A percentile compares a stretch with the other conserved stretches of the same genome.
These are phyloP conservation scores for Podaxis carcinomalis DNA, from an alignment of 768 basidiomycete genomes.

Conservation along the genomic window DNA sequence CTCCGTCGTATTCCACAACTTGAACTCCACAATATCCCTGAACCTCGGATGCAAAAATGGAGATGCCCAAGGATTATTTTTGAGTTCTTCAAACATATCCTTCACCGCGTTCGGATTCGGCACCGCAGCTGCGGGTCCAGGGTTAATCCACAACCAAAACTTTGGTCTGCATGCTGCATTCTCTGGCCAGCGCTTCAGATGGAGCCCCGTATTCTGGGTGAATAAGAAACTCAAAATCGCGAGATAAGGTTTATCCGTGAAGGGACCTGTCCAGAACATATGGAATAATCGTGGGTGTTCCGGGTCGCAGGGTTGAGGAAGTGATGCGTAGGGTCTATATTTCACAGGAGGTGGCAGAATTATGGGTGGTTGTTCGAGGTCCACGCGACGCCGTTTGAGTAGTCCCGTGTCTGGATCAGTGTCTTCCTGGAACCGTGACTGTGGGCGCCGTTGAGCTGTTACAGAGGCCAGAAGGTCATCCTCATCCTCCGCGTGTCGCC, in stretches of 20 bases:
- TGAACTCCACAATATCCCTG: conserved; percentile 90
- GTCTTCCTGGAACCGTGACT: conserved; percentile 12
- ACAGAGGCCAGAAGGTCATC: conserved; percentile 29
- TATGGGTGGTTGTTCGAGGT: conserved; percentile 56
- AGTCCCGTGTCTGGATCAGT: conserved; percentile 52
- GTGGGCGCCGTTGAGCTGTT: background rate
- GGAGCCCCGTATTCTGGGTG: conserved; percentile 90
- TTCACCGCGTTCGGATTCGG: conserved; percentile 77
- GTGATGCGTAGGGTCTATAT: conserved; percentile 55
- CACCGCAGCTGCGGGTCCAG: conserved; percentile 88
- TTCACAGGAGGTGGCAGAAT: conserved; percentile 44
- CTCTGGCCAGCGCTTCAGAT: conserved; percentile 47
- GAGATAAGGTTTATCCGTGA: conserved; percentile 98
- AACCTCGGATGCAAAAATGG: conserved; percentile 94
- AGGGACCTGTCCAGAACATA: conserved; percentile 99
- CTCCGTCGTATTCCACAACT: conserved; percentile 97
- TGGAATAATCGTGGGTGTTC: conserved; percentile 90
- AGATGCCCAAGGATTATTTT: conserved; percentile 87
- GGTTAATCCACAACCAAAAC: conserved; percentile 99
- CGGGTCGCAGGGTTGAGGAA: conserved; percentile 69
- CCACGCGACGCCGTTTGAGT: conserved; percentile 51
- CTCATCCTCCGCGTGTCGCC: conserved; percentile 27
- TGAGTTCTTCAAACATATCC: conserved; percentile 83
- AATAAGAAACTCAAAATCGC: conserved; percentile 92
- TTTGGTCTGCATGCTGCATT: conserved; percentile 75